phyloP scores from a whole-genome alignment of 2,329 filamentous ascomycete species.

The Laburnicola sp. region DNA sequence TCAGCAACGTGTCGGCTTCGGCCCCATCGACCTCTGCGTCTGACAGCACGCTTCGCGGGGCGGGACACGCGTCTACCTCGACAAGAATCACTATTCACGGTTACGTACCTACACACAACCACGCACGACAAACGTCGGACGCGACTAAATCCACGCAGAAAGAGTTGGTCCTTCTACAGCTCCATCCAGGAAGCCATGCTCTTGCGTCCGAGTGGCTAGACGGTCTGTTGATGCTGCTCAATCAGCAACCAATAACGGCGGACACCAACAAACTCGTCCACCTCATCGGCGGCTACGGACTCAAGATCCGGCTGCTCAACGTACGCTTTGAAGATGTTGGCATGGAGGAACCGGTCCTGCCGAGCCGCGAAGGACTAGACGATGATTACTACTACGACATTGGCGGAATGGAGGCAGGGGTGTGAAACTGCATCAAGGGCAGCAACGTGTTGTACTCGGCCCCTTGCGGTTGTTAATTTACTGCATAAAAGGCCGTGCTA shows the following conservation, averaged over 20 bases:
- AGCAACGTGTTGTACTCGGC: constrained; percentile 3
- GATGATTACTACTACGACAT: constrained; percentile 90
- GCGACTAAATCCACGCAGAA: constrained; percentile 46
- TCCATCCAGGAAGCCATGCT: constrained; percentile 78
- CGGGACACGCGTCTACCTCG: constrained; percentile 48
- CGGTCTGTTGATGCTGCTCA: constrained; percentile 89
- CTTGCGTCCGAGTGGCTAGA: constrained; percentile 96
- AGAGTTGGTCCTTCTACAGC: constrained; percentile 77
- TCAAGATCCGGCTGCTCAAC: constrained; percentile 91
- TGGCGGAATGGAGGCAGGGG: constrained; percentile 41
- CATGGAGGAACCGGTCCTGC: constrained; percentile 70
- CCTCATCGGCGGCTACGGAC: constrained; percentile 83
- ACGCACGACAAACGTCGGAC: constrained; percentile 34
- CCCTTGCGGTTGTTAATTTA: no score
- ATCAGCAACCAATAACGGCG: constrained; percentile 94
- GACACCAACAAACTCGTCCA: constrained; percentile 90
- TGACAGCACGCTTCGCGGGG: constrained; percentile 49
- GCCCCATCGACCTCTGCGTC: constrained; percentile 53
- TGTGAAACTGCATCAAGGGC: constrained; percentile 22
- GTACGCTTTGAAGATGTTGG: constrained; percentile 80
- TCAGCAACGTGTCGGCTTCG: constrained; percentile 82
- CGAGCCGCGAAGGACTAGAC: constrained; percentile 80
- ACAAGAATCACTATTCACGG: constrained; percentile 94
- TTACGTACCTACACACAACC: constrained; percentile 52
- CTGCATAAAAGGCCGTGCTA: no score